phyloP scores from a whole-genome alignment of 2,329 filamentous ascomycete genomes.

The Arthroderma sp. region DNA sequence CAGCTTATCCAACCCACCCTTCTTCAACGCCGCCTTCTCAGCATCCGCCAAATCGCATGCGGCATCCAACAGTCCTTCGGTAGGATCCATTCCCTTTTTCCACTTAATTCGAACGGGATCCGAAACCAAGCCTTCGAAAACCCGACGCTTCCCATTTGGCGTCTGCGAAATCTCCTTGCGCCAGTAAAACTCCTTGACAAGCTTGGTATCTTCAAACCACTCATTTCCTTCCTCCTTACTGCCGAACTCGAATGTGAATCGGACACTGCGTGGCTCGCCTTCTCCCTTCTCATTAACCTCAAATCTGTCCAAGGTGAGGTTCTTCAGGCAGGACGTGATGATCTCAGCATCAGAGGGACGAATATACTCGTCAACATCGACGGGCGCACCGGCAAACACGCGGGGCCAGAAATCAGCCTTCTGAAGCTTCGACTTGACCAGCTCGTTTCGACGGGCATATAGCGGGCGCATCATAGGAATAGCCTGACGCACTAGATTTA shows the following conservation, averaged over 20 bases:
- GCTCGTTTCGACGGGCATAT: constrained; percentile 60
- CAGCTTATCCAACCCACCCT: constrained; percentile 18
- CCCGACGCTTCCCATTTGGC: constrained; percentile 35
- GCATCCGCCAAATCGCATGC: constrained; percentile 58
- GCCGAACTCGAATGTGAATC: constrained; percentile 63
- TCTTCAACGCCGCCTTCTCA: constrained; percentile 37
- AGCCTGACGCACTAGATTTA: constrained; percentile 54
- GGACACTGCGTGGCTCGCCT: constrained; percentile 69
- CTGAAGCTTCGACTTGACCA: constrained; percentile 52
- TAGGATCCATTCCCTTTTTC: constrained; percentile 78
- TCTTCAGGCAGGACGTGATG: constrained; percentile 54
- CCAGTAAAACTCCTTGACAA: constrained; percentile 91
- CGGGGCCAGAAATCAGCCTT: constrained; percentile 80
- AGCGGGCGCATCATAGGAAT: constrained; percentile 54
- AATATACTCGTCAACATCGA: constrained; percentile 78
- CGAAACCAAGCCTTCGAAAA: constrained; percentile 64
- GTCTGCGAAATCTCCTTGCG: constrained; percentile 43
- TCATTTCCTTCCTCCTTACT: constrained; percentile 49
- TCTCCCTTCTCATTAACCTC: constrained; percentile 49
- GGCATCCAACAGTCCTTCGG: constrained; percentile 62
- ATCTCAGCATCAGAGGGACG: constrained; percentile 60
- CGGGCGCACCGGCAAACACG: constrained; percentile 74
- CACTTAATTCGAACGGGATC: constrained; percentile 81
- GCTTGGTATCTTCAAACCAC: constrained; percentile 59
- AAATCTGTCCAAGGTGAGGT: constrained; percentile 64